Conservation (phyloP, 495 filamentous ascomycete genomes). For the Chaetomium cochliodes region DNA sequence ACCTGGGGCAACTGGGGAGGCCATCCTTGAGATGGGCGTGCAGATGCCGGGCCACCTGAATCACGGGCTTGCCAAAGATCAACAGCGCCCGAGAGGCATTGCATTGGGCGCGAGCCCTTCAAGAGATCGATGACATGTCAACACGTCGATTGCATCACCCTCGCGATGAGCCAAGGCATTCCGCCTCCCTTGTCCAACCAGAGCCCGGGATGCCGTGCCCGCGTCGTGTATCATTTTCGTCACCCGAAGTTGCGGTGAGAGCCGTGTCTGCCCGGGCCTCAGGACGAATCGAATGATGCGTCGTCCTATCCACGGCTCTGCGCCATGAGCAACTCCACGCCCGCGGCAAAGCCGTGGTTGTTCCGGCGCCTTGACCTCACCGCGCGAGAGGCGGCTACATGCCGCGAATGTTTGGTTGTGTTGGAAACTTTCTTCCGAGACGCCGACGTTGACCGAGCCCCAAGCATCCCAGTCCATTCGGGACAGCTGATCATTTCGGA, state of each 20-base stretch:
- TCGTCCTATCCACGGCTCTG: not conserved
- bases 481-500: conserved; percentile 2
- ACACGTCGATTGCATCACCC: conserved; percentile 26
- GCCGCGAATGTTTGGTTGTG: not conserved
- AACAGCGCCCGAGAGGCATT: not conserved
- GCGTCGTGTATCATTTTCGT: conserved; percentile 3
- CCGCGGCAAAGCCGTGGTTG: not conserved
- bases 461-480: not conserved
- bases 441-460: not conserved
- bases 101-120: conserved; percentile 12
- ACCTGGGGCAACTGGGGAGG: not conserved
- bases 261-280: conserved; percentile 1
- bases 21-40: conserved; percentile 1
- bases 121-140: conserved; percentile 20
- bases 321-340: conserved; percentile 11
- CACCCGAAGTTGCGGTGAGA: conserved; percentile 30
- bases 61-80: not conserved
- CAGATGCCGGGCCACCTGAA: conserved; percentile 13
- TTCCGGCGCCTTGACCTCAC: not conserved
- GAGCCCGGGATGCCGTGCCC: conserved; percentile 13
- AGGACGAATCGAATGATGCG: conserved; percentile 10
- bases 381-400: conserved; percentile 3
- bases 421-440: not conserved
- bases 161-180: not conserved
- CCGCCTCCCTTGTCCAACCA: conserved; percentile 17